A percentile compares a stretch with the other conserved stretches of the same genome.
These are phyloP conservation scores for Eimeria necatrix DNA, from an alignment of 169 alveolate species.

Conservation along the genomic window DNA sequence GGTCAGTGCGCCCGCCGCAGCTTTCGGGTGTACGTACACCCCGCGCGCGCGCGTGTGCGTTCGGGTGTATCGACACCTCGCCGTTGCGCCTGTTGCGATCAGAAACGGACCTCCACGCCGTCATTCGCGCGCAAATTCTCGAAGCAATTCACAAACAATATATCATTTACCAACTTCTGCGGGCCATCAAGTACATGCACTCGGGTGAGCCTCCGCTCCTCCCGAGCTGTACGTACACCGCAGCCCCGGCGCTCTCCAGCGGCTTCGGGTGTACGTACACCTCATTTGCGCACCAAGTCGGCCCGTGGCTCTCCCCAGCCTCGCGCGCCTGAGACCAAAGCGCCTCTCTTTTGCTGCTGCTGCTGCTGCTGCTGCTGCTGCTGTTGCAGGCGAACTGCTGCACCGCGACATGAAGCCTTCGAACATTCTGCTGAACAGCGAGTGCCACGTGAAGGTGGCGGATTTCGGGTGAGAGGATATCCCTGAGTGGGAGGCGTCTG, in stretches of 20 bases:
- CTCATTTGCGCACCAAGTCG: too few relatives aligned
- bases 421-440: constrained; percentile 97
- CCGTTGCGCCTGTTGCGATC: background rate
- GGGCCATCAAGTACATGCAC: constrained; percentile 94
- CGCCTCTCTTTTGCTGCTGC: background rate
- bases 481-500: too few relatives aligned
- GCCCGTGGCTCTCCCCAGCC: too few relatives aligned
- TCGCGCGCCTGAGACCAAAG: too few relatives aligned
- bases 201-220: constrained; percentile 85
- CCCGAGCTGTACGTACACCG: too few relatives aligned
- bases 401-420: constrained; percentile 99
- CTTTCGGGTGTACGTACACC: constrained; percentile 7
- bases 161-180: constrained; percentile 92
- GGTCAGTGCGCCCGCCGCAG: constrained; percentile 52
- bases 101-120: constrained; percentile 99
- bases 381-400: constrained; percentile 94
- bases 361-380: background rate
- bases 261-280: too few relatives aligned
- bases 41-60: background rate
- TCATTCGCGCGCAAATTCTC: constrained; percentile 97
- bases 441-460: constrained; percentile 98
- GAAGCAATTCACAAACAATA: constrained; percentile 95
- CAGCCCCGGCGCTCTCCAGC: too few relatives aligned
- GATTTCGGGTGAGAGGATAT: constrained; percentile 95
- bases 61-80: background rate